Evolutionary conservation across 2,329 filamentous ascomycete genomes (phyloP).

Genomic region (Sphaerulina musiva): DNA sequence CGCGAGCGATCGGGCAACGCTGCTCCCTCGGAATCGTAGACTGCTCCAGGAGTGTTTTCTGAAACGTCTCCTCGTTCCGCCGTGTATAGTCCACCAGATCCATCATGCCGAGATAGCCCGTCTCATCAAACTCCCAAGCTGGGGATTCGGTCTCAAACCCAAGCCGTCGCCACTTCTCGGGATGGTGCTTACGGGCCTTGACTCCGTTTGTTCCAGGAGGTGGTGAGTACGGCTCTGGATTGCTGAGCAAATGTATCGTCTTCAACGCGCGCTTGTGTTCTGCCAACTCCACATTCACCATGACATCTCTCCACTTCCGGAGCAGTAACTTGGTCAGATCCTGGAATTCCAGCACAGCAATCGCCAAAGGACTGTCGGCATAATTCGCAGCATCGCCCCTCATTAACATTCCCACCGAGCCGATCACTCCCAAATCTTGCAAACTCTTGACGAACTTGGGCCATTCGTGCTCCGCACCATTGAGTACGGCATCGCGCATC

Average conservation of each 20-base stretch:
- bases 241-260: constrained; percentile 62
- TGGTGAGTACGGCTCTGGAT: constrained; percentile 51
- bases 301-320: constrained; percentile 79
- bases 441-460: constrained; percentile 88
- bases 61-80: constrained; percentile 86
- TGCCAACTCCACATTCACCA: constrained; percentile 74
- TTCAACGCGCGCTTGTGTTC: constrained; percentile 86
- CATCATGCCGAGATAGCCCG: constrained; percentile 94
- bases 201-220: constrained; percentile 25
- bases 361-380: constrained; percentile 76
- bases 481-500: constrained; percentile 82
- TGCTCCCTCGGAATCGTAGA: constrained; percentile 62
- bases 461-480: constrained; percentile 76
- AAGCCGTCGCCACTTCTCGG: constrained; percentile 85
- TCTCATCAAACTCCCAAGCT: constrained; percentile 72
- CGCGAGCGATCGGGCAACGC: constrained; percentile 79
- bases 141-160: constrained; percentile 91
- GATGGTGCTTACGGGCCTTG: constrained; percentile 60
- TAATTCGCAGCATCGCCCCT: constrained; percentile 89
- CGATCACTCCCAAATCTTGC: constrained; percentile 88
- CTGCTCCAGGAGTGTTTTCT: constrained; percentile 86
- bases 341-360: constrained; percentile 89
- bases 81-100: constrained; percentile 89
- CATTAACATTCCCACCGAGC: constrained; percentile 85
- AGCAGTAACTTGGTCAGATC: constrained; percentile 47